Conservation (phyloP, 2,329 filamentous ascomycete genomes). For the Aspergillus intermedius region DNA sequence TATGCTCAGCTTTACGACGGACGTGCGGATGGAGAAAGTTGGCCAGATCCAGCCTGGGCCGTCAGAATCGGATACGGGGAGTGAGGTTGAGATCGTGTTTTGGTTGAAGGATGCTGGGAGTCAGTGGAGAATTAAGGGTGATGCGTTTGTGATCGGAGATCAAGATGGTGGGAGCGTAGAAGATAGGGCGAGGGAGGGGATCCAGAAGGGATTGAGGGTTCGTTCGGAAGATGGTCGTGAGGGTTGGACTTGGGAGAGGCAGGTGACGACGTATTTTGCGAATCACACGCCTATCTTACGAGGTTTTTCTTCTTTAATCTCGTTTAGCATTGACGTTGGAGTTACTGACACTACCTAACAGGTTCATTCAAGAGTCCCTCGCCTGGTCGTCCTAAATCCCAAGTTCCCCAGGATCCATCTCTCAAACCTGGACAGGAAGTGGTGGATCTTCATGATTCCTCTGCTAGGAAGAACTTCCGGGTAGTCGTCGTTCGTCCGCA, state of each 20-base stretch:
- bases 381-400: slow-evolving; percentile 56
- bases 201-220: slow-evolving; percentile 50
- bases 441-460: slow-evolving; percentile 59
- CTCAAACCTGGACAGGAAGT: slow-evolving; percentile 57
- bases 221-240: slow-evolving; percentile 22
- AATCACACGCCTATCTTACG: slow-evolving; percentile 78
- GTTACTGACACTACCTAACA: slow-evolving; percentile 8
- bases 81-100: slow-evolving; percentile 70
- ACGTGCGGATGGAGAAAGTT: slow-evolving; percentile 79
- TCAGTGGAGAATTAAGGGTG: slow-evolving; percentile 81
- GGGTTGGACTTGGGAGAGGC: slow-evolving; percentile 69
- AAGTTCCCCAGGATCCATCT: slow-evolving; percentile 42
- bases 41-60: slow-evolving; percentile 50
- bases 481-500: slow-evolving; percentile 81
- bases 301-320: slow-evolving; percentile 38
- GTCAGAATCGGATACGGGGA: slow-evolving; percentile 51
- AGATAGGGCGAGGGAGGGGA: slow-evolving; percentile 48
- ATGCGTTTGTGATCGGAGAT: slow-evolving; percentile 65
- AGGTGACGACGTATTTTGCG: slow-evolving; percentile 82
- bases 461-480: slow-evolving; percentile 70
- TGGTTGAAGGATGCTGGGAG: slow-evolving; percentile 66
- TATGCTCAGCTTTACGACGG: slow-evolving; percentile 76
- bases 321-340: neutral
- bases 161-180: slow-evolving; percentile 57
- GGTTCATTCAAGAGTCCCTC: slow-evolving; percentile 67